phyloP scores from a whole-genome alignment of 2,329 filamentous ascomycete species.

The Diplodia intermedia region DNA sequence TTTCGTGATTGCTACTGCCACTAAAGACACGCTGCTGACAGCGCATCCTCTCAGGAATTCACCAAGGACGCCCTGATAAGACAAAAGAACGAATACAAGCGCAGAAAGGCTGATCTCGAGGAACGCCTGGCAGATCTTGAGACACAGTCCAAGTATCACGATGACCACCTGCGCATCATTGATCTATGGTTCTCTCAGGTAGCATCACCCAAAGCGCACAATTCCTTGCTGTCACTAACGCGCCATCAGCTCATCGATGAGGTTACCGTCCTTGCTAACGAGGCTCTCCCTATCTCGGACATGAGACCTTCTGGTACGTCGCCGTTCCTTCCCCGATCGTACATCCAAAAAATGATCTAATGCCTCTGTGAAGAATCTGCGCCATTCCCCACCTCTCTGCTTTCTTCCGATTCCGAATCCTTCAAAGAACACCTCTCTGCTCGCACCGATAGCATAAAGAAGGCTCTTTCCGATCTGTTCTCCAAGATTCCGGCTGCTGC shows the following conservation, averaged over 20 bases:
- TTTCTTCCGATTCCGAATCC: slow-evolving; percentile 61
- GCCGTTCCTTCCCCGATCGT: slow-evolving; percentile 7
- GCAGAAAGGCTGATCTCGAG: slow-evolving; percentile 84
- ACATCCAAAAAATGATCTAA: slow-evolving; percentile 7
- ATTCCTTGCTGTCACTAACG: slow-evolving; percentile 37
- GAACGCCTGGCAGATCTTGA: slow-evolving; percentile 79
- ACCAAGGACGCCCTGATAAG: slow-evolving; percentile 97
- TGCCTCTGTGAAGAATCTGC: slow-evolving; percentile 32
- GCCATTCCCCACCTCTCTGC: slow-evolving; percentile 60
- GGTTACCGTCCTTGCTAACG: slow-evolving; percentile 52
- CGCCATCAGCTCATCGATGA: slow-evolving; percentile 55
- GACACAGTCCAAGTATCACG: slow-evolving; percentile 80
- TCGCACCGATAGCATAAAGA: slow-evolving; percentile 77
- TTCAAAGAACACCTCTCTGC: slow-evolving; percentile 83
- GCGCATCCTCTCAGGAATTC: slow-evolving; percentile 67
- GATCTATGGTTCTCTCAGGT: slow-evolving; percentile 97
- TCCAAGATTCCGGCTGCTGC: slow-evolving; percentile 57
- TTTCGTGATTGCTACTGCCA: slow-evolving; percentile 37
- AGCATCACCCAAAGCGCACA: slow-evolving; percentile 43
- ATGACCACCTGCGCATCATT: slow-evolving; percentile 89
- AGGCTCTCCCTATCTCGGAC: slow-evolving; percentile 38
- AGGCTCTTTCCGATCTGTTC: slow-evolving; percentile 75
- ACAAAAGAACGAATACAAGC: slow-evolving; percentile 97
- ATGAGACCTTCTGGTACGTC: slow-evolving; percentile 30
- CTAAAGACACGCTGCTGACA: slow-evolving; percentile 40